Evolutionary conservation across 78 protist genomes (phyloP), one percentile per base, ranked within the genome.

Genomic region (Dictyostelium capitatum): DNA sequence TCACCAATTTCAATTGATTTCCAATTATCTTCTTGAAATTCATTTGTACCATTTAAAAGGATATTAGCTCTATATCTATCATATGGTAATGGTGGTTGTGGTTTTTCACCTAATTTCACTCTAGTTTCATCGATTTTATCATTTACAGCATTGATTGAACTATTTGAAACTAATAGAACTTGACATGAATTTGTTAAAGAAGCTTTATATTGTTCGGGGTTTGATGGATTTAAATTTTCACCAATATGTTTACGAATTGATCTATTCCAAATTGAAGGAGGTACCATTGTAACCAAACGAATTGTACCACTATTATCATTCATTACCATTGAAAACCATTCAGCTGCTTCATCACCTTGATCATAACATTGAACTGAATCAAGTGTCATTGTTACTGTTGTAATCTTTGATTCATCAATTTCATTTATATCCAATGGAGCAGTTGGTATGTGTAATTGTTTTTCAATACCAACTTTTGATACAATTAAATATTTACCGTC

Each of bases 1-100:
- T 67, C 30, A 25, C 25, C 12, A 8, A 46, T 57, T 12, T 75
- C 46, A 19, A 84, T 32, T 20, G n/a, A 37, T n/a, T n/a, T 30
- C 83, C 82, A 84, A 41, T 51, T 3, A 59, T 84, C 91, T 59
- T 84, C 91, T 59, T 84, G 77, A 30, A 51, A 84, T 9, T 82
- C 59, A 5, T 23, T 6, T 7, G 73, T 64, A n/a, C 83, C 81
- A 20, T 65, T 30, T 3, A 87, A 17, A 3, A 87, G 41, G 4
- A 87, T 19, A 70, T 87, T 87, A 14, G 93, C 84, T 57, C 93
- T 70, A 65, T 37, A 87, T 30, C 84, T 64, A 46, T 43, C 28
- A 30, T 9, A 19, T 23, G 69, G 30, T 25, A 77, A 11, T 37
- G n/a, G 51, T 28, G 74, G 69, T 80, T 77, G 75, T 50, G 25